phyloP scores from a whole-genome alignment of 106 monocot species.

The Vanilla planifolia region DNA sequence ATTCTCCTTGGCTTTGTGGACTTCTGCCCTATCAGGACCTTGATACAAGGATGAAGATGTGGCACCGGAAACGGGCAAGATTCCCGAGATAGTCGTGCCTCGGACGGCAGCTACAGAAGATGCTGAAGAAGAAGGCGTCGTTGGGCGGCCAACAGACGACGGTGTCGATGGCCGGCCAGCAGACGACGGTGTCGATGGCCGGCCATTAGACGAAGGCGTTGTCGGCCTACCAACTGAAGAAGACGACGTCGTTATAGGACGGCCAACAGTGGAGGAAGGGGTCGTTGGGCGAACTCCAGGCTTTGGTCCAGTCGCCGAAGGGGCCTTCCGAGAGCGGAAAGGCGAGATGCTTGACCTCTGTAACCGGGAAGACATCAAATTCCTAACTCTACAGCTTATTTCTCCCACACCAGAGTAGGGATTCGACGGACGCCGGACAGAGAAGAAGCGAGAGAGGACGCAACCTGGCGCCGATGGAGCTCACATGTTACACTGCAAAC shows the following conservation, averaged over 20 bases:
- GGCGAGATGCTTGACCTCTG: slow-evolving; percentile 88
- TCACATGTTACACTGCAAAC: neutral
- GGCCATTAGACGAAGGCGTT: slow-evolving; percentile 16
- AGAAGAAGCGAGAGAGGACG: neutral
- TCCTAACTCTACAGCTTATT: neutral
- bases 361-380: slow-evolving; percentile 37
- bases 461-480: too few relatives aligned
- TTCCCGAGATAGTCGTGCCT: slow-evolving; percentile 7
- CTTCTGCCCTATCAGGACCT: slow-evolving; percentile 13
- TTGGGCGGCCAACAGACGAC: slow-evolving; percentile 1
- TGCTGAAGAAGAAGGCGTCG: slow-evolving; percentile 4
- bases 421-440: neutral
- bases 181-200: slow-evolving; percentile 29
- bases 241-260: slow-evolving; percentile 15
- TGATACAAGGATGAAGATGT: slow-evolving; percentile 9
- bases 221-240: slow-evolving; percentile 12
- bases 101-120: slow-evolving; percentile 1
- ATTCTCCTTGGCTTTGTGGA: slow-evolving; percentile 67
- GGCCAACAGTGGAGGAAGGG: slow-evolving; percentile 21
- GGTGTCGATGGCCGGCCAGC: slow-evolving; percentile 33
- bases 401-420: neutral
- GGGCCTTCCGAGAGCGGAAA: slow-evolving; percentile 50
- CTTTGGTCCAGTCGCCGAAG: slow-evolving; percentile 17
- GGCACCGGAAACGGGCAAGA: slow-evolving; percentile 11
- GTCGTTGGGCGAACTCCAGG: slow-evolving; percentile 39